Percentiles rank a stretch among this genome's conserved stretches.
Evolutionary conservation across 2,329 filamentous ascomycete species (phyloP).

Genomic region (Aspergillus sp.): DNA sequence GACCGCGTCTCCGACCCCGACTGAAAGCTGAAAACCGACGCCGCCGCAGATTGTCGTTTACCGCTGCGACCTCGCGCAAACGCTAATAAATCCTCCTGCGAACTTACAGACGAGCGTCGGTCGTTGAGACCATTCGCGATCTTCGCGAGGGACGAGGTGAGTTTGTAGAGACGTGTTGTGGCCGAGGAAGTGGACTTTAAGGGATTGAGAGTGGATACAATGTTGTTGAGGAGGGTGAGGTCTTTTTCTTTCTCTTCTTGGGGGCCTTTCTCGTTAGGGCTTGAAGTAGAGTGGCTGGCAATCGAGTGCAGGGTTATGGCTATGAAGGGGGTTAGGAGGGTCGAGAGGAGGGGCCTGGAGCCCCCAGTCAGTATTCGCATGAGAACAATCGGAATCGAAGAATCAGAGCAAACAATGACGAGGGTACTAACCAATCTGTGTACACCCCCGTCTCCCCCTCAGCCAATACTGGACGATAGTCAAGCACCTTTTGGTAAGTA

Average conservation of each 20-base stretch:
- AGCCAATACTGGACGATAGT: neutral
- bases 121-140: neutral
- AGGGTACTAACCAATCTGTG: neutral
- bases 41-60: neutral
- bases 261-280: neutral
- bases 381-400: too few species aligned
- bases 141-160: neutral
- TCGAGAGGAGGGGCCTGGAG: conserved; percentile 27
- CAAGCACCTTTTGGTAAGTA: neutral
- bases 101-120: neutral
- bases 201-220: conserved; percentile 16
- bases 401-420: too few species aligned
- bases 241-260: conserved; percentile 15
- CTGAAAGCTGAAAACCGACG: neutral
- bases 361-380: too few species aligned
- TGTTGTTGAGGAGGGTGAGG: conserved; percentile 26
- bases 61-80: neutral
- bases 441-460: neutral
- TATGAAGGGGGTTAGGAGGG: conserved; percentile 30
- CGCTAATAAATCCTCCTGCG: neutral
- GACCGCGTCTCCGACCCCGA: neutral
- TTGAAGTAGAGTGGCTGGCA: conserved; percentile 17
- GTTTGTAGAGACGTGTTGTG: neutral
- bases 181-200: neutral
- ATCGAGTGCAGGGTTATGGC: conserved; percentile 27